phyloP scores from a whole-genome alignment of 345 rosid genomes.

The Boechera divaricarpa region DNA sequence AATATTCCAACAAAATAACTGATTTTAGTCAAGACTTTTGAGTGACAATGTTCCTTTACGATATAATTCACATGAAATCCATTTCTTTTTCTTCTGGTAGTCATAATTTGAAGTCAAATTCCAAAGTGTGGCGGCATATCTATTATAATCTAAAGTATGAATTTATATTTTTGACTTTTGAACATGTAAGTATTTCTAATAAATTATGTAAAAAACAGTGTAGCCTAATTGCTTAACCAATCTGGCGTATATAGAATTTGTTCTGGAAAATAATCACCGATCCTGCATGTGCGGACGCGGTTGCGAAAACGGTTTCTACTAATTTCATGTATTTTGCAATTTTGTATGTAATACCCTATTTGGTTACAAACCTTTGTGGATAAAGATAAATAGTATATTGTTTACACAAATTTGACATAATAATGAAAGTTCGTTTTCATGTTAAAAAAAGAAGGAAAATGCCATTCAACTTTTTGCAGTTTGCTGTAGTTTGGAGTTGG shows the following conservation, averaged over 20 bases:
- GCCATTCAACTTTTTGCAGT: slow-evolving; percentile 15
- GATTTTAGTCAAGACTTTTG: slow-evolving; percentile 19
- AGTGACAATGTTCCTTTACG: neutral
- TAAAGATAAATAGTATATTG: no score
- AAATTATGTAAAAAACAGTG: neutral
- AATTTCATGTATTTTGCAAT: no score
- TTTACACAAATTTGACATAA: no score
- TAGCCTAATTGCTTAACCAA: slow-evolving; percentile 21
- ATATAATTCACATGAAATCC: slow-evolving; percentile 20
- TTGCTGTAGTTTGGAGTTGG: slow-evolving; percentile 33
- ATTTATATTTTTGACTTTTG: slow-evolving; percentile 20
- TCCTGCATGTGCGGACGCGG: no score
- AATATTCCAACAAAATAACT: neutral
- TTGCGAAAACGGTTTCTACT: no score
- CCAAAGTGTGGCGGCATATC: slow-evolving; percentile 21
- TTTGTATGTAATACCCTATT: no score
- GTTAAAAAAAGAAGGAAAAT: neutral
- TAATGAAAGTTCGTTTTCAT: no score
- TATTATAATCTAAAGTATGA: slow-evolving; percentile 17
- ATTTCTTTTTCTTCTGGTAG: neutral
- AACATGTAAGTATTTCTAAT: neutral
- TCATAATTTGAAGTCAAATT: slow-evolving; percentile 39
- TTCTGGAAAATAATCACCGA: neutral
- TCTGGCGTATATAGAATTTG: slow-evolving; percentile 37
- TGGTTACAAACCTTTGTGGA: no score